phyloP scores from a whole-genome alignment of 2,329 filamentous ascomycete species.

The Orbilia brochopaga region DNA sequence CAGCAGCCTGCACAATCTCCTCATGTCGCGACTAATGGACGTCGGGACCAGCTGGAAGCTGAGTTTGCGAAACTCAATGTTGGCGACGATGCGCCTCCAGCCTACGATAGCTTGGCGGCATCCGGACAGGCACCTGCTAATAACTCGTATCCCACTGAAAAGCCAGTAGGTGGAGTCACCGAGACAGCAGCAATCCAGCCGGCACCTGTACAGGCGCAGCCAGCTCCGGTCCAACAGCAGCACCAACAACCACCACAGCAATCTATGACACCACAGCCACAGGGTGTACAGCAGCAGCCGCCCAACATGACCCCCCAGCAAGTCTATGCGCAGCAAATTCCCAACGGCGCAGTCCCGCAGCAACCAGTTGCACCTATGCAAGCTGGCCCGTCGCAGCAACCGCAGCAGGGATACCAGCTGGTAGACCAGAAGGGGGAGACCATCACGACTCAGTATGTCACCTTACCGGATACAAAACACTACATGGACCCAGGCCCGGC shows the following conservation, averaged over 20 bases:
- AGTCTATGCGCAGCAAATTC: constrained; percentile 52
- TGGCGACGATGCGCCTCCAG: constrained; percentile 85
- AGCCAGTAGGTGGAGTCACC: constrained; percentile 19
- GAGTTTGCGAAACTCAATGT: constrained; percentile 59
- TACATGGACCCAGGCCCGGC: constrained; percentile 67
- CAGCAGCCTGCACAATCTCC: constrained; percentile 11
- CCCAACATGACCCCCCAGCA: constrained; percentile 52
- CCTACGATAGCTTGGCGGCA: constrained; percentile 78
- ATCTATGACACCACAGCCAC: constrained; percentile 48
- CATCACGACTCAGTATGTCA: constrained; percentile 56
- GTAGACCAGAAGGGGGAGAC: constrained; percentile 58
- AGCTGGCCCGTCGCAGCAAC: constrained; percentile 62
- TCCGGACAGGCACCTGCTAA: constrained; percentile 35
- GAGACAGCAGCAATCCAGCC: constrained; percentile 1
- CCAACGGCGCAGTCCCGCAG: constrained; percentile 56
- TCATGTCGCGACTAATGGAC: constrained; percentile 3
- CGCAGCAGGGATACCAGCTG: constrained; percentile 60
- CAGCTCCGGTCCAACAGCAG: constrained; percentile 31
- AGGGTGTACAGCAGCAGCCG: constrained; percentile 41
- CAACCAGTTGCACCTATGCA: constrained; percentile 58
- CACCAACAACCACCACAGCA: constrained; percentile 46
- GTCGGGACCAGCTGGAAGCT: constrained; percentile 51
- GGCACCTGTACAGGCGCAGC: constrained; percentile 16
- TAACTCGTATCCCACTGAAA: constrained; percentile 40
- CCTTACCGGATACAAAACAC: constrained; percentile 60